These are phyloP conservation scores for Candida arabinofermentans DNA, from an alignment of 805 yeast species.

Conservation along the genomic window DNA sequence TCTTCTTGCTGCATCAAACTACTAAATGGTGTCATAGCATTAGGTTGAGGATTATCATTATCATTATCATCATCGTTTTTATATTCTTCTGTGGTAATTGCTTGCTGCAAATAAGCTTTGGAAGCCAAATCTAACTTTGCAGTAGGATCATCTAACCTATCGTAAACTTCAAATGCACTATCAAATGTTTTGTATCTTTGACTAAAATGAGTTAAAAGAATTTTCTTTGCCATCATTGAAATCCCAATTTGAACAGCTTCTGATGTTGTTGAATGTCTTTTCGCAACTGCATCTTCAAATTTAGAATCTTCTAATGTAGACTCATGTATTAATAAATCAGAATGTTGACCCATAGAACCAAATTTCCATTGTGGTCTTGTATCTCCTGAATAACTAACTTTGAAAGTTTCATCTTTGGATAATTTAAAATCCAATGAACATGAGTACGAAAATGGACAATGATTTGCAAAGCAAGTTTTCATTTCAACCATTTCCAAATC, in stretches of 20 bases:
- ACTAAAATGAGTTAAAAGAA: constrained; percentile 87
- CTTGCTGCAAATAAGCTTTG: background rate
- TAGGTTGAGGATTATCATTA: background rate
- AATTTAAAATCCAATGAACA: constrained; percentile 48
- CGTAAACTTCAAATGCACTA: constrained; percentile 22
- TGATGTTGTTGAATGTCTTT: constrained; percentile 82
- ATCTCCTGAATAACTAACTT: constrained; percentile 89
- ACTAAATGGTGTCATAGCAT: background rate
- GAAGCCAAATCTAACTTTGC: background rate
- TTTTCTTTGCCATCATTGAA: constrained; percentile 65
- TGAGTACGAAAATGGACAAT: constrained; percentile 80
- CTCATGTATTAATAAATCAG: constrained; percentile 85
- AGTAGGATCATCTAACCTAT: constrained; percentile 17
- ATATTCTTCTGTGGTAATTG: background rate
- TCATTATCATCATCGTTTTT: background rate
- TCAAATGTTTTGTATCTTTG: constrained; percentile 71
- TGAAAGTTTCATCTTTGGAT: constrained; percentile 38
- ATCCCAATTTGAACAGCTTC: constrained; percentile 76
- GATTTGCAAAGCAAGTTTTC: constrained; percentile 71
- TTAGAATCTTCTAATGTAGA: constrained; percentile 85
- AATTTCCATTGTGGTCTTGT: constrained; percentile 77
- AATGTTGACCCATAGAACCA: constrained; percentile 52
- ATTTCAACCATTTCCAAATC: constrained; percentile 43
- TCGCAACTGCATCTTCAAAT: constrained; percentile 70
- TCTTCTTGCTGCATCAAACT: background rate